Conservation (phyloP, 2,329 filamentous ascomycete species). For the Phaeophleospora eucalypticola region DNA sequence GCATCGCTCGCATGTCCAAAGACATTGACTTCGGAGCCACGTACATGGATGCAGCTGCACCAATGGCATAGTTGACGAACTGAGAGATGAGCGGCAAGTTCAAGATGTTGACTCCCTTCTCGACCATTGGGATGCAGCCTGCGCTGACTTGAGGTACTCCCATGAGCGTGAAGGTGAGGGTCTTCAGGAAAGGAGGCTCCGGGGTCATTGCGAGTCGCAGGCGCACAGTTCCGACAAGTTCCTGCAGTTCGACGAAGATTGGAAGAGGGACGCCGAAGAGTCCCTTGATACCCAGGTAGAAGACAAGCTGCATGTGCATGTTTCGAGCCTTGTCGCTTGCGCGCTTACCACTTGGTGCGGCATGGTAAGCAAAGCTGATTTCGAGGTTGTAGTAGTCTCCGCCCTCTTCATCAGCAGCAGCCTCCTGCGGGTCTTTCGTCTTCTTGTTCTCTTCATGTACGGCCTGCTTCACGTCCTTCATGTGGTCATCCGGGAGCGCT, state of each 20-base stretch:
- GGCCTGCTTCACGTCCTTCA: constrained; percentile 75
- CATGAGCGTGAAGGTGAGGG: constrained; percentile 89
- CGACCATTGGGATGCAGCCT: constrained; percentile 87
- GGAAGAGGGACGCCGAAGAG: constrained; percentile 85
- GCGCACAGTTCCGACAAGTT: constrained; percentile 83
- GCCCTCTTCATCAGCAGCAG: constrained; percentile 83
- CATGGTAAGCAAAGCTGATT: constrained; percentile 85
- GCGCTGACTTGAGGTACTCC: constrained; percentile 85
- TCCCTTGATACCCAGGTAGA: constrained; percentile 86
- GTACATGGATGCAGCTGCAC: constrained; percentile 82
- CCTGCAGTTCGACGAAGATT: constrained; percentile 83
- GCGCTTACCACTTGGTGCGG: constrained; percentile 65
- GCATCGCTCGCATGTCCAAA: constrained; percentile 82
- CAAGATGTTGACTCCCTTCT: constrained; percentile 82
- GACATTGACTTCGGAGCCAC: constrained; percentile 88
- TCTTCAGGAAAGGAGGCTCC: constrained; percentile 87
- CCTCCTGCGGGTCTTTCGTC: constrained; percentile 78
- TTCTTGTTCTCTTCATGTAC: constrained; percentile 75
- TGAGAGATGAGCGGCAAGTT: constrained; percentile 91
- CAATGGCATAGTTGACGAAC: constrained; percentile 94
- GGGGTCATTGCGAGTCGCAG: constrained; percentile 81
- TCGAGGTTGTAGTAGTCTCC: constrained; percentile 93
- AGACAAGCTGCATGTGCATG: constrained; percentile 95
- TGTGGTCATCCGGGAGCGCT: constrained; percentile 75
- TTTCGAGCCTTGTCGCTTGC: constrained; percentile 77